Conservation (phyloP, 495 filamentous ascomycete species). For the Sphaerosporella brunnea region DNA sequence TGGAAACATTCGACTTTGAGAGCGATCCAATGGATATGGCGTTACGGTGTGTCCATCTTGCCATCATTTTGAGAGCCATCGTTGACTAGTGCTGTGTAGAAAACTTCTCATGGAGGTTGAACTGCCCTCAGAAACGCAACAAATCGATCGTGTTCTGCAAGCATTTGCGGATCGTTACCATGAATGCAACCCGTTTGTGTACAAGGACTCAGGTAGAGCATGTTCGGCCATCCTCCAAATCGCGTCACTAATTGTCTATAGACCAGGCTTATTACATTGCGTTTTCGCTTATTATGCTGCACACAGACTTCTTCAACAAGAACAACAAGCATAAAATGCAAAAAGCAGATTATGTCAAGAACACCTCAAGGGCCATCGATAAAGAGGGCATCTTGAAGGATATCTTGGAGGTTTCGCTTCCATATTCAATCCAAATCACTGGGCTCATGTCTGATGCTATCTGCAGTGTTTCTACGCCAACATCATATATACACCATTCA, state of each 20-base stretch:
- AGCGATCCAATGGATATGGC: constrained; percentile 97
- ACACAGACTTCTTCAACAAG: constrained; percentile 97
- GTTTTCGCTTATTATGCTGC: constrained; percentile 87
- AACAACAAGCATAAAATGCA: constrained; percentile 99
- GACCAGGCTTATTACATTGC: constrained; percentile 96
- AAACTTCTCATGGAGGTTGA: constrained; percentile 95
- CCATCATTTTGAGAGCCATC: not conserved
- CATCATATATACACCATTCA: constrained; percentile 92
- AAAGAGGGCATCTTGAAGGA: constrained; percentile 82
- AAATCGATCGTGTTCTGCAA: constrained; percentile 87
- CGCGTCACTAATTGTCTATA: constrained; percentile 22
- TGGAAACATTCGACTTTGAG: constrained; percentile 85
- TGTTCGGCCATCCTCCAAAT: too few relatives aligned
- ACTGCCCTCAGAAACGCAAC: constrained; percentile 90
- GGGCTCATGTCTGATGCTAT: not conserved
- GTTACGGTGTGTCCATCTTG: constrained; percentile 32
- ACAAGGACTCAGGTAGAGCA: constrained; percentile 49
- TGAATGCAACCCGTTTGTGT: constrained; percentile 96
- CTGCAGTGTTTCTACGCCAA: constrained; percentile 82
- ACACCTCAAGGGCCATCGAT: constrained; percentile 39
- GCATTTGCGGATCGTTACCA: constrained; percentile 93
- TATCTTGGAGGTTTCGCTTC: constrained; percentile 55
- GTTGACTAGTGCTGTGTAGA: constrained; percentile 26
- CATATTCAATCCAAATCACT: not conserved
- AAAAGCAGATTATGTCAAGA: constrained; percentile 86